Evolutionary conservation across 805 yeast species (phyloP).

Genomic region (Candida anglica): DNA sequence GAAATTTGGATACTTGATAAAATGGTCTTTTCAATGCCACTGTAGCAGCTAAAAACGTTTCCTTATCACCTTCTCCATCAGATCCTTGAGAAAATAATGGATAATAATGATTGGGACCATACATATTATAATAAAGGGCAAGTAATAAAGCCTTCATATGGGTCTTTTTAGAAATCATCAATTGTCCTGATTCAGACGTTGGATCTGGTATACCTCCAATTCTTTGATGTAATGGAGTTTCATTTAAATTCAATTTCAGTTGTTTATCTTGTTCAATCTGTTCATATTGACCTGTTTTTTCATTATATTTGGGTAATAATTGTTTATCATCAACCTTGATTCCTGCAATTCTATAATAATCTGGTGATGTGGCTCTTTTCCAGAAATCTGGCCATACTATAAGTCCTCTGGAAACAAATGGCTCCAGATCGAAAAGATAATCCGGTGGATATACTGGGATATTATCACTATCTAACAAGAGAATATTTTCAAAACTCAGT

Average conservation of each 20-base stretch:
- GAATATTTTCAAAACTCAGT: conserved; percentile 61
- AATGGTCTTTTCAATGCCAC: conserved; percentile 42
- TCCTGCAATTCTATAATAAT: conserved; percentile 65
- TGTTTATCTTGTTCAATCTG: background rate
- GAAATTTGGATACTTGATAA: conserved; percentile 51
- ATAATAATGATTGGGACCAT: conserved; percentile 39
- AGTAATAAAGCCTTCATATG: conserved; percentile 33
- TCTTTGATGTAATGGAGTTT: conserved; percentile 27
- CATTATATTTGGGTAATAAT: conserved; percentile 31
- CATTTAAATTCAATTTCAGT: conserved; percentile 5
- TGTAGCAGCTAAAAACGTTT: conserved; percentile 71
- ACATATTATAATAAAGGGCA: conserved; percentile 39
- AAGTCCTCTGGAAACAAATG: conserved; percentile 51
- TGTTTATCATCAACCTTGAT: conserved; percentile 26
- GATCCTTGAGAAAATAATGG: conserved; percentile 43
- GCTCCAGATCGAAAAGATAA: conserved; percentile 50
- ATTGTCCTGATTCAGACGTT: conserved; percentile 38
- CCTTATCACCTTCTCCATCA: conserved; percentile 80
- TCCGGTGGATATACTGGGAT: conserved; percentile 67
- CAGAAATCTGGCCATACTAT: conserved; percentile 87
- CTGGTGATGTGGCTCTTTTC: conserved; percentile 79
- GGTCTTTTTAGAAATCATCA: conserved; percentile 36
- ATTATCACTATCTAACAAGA: conserved; percentile 74
- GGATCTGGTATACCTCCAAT: conserved; percentile 30
- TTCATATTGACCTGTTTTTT: conserved; percentile 17